These are phyloP conservation scores for Eimeria maxima DNA, from an alignment of 169 alveolate species.

Conservation along the genomic window DNA sequence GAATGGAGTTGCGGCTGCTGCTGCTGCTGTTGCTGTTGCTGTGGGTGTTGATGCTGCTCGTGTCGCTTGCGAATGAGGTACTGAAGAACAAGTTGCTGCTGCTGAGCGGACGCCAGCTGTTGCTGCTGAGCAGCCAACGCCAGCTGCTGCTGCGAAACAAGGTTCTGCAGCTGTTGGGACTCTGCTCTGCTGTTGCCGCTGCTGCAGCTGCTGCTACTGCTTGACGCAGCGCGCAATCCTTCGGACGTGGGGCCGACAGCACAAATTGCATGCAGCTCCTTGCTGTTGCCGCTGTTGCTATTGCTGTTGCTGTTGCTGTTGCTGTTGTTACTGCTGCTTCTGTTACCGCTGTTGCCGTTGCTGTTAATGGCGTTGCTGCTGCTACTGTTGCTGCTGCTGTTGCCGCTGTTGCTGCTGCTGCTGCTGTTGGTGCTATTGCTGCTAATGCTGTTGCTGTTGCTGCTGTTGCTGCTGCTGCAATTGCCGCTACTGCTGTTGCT, in stretches of 20 bases:
- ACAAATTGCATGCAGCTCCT: not conserved
- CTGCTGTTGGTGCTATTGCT: no score
- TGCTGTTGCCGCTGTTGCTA: no score
- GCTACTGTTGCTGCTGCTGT: no score
- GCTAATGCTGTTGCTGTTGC: no score
- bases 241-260: not conserved
- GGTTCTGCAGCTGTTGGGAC: not conserved
- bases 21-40: no score
- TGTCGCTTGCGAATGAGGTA: constrained; percentile 20
- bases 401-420: no score
- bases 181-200: not conserved
- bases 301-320: no score
- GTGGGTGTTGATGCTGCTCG: not conserved
- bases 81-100: not conserved
- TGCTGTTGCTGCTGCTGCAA: no score
- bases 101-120: not conserved
- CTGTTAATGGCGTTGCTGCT: no score
- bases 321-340: no score
- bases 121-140: constrained; percentile 34
- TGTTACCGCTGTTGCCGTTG: no score
- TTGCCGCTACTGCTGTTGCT: no score
- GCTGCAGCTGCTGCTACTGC: constrained; percentile 38
- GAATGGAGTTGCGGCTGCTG: not conserved
- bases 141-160: constrained; percentile 37
- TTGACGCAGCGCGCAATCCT: not conserved